Base-by-base conservation (phyloP, 352 stramenopile genomes). In the Phytophthora pisi region DNA sequence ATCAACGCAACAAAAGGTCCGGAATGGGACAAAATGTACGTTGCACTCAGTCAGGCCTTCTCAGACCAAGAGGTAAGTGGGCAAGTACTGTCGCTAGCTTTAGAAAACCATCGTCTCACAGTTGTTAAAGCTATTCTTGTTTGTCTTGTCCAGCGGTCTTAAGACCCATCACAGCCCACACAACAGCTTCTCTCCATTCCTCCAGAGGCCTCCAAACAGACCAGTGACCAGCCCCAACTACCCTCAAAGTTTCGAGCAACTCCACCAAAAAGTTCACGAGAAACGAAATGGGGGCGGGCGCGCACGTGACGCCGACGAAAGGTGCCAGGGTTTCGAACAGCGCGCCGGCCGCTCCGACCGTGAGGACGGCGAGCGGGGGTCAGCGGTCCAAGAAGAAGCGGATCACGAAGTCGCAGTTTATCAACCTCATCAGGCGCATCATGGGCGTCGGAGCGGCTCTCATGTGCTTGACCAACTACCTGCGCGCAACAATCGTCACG, bases 381-480 rank as follows among this genome's bases (percentile, higher is more conserved):
- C 24, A 58, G 24, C 30, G 30, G 20, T 7, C 49, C 23, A 71
- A 71, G 40, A 75, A 75, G 45, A 75, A 75, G 51, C 62, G 67
- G 30, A 71, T 75, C 38, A 75, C 67, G 4, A 13, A 34, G 6
- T 7, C 30, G 4, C 67, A 75, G 30, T 46, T 75, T 5, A 5
- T 75, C 8, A 75, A 75, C 53, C 67, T 75, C 15, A 36, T 75
- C n/a, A 43, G 67, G 18, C 56, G 67, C 15, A 23, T 71, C 16
- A 56, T 45, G 36, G 62, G 62, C 13, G 57, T 78, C n/a, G 66
- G 56, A 4, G 62, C 70, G 23, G 66, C 70, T 16, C 51, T 78
- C 26, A 66, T 79, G 64, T 76, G 66, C 49, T 61, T 76, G 54
- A 61, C 56, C 47, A 75, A 75, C 13, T 73, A 71, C 20, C 23